Evolutionary conservation across 768 basidiomycete species (phyloP), one percentile per base, ranked within the genome.

Genomic region (Cystofilobasidium macerans): DNA sequence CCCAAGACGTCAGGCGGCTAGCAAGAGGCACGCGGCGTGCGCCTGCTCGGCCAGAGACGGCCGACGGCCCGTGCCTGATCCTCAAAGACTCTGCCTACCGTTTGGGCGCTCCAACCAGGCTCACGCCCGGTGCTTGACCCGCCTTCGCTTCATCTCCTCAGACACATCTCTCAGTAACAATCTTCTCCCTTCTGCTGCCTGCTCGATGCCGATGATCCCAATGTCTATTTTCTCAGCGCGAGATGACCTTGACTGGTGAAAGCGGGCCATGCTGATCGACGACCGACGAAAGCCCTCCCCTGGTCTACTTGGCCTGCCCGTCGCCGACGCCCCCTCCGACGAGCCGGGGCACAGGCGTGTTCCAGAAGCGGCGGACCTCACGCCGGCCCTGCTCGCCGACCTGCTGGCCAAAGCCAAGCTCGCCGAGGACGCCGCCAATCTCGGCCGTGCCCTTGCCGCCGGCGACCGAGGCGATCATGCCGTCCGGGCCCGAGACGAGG

Each of bases 401-500:
- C 58, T 67, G 58, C 9, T 32, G 38, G 35, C 40, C 51, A 22
- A 67, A n/a, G 5, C 65, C 65, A 30, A 67, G 16, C 65, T 67
- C 42, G 30, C 53, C 60, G 12, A 67, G 40, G 53, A 67, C 12
- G 6, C 65, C 65, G 1, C 65, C 65, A 11, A 67, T 47, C 42
- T 45, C 24, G 14, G 18, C 13, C 51, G 59, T 33, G 9, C 60
- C 60, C 32, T 45, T 62, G 33, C n/a, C 51, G 20, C 67, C 67
- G 3, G 57, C 12, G 38, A 68, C 56, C 9, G 67, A 30, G 14
- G 42, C 42, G 38, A 68, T 68, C 54, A 68, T 58, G n/a, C 67
- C 67, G 57, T 68, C 67, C 28, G 67, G 67, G 32, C 67, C 67
- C 24, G 61, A 63, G 45, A 68, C 42, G 24, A 68, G 57, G 9